Conservation (phyloP, 352 stramenopile species). For the Pythium sukuiense region DNA sequence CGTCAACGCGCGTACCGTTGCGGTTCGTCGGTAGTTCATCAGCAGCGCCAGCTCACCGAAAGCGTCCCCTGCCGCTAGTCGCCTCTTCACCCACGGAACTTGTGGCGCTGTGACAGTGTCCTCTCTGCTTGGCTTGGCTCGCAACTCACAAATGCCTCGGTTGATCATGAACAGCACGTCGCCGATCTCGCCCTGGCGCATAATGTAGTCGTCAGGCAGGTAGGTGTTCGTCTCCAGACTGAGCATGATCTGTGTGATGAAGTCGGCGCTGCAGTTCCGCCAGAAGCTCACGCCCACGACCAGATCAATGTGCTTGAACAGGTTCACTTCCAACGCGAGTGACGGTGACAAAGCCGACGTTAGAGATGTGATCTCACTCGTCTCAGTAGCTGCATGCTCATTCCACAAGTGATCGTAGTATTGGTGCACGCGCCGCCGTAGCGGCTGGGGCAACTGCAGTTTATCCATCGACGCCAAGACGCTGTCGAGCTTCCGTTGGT, state of each 20-base stretch:
- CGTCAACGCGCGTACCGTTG: slow-evolving; percentile 26
- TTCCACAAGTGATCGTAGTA: slow-evolving; percentile 44
- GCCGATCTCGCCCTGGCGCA: slow-evolving; percentile 38
- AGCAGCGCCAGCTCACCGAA: slow-evolving; percentile 44
- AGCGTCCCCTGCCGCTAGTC: slow-evolving; percentile 25
- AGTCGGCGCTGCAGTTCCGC: slow-evolving; percentile 30
- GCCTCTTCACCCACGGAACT: slow-evolving; percentile 22
- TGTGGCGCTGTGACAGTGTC: slow-evolving; percentile 1
- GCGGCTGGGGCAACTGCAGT: slow-evolving; percentile 23
- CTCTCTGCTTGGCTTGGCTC: neutral
- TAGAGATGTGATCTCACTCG: slow-evolving; percentile 24
- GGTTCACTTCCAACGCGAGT: slow-evolving; percentile 33
- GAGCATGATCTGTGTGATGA: slow-evolving; percentile 38
- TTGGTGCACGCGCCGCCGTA: slow-evolving; percentile 34
- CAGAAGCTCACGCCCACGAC: slow-evolving; percentile 34
- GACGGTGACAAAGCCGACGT: slow-evolving; percentile 30
- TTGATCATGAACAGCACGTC: slow-evolving; percentile 41
- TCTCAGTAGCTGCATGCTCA: slow-evolving; percentile 34
- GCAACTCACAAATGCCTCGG: slow-evolving; percentile 31
- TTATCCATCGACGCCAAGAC: slow-evolving; percentile 36
- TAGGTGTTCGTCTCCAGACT: slow-evolving; percentile 29
- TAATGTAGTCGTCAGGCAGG: slow-evolving; percentile 42
- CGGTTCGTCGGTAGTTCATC: slow-evolving; percentile 35
- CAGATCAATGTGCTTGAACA: slow-evolving; percentile 40
- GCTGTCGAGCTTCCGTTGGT: slow-evolving; percentile 31